Conservation (phyloP, 495 filamentous ascomycete genomes). For the Podospora comata region DNA sequence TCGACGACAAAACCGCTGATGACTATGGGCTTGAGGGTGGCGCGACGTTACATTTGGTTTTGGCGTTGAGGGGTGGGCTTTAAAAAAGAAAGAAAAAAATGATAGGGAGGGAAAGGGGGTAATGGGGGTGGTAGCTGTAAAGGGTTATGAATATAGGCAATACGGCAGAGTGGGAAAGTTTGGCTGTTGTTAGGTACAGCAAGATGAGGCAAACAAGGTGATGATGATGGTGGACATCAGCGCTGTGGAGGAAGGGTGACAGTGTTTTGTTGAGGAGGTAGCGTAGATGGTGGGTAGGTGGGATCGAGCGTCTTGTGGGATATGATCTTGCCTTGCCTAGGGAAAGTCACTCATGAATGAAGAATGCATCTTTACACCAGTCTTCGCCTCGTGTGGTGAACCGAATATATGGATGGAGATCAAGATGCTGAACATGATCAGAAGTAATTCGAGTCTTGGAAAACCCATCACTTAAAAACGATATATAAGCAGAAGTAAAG, state of each 20-base stretch:
- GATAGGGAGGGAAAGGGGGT: not conserved
- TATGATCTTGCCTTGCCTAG: not conserved
- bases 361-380: not conserved
- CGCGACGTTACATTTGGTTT: conserved; percentile 89
- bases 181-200: too few relatives aligned
- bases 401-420: too few relatives aligned
- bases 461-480: not conserved
- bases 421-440: too few relatives aligned
- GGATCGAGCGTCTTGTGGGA: not conserved
- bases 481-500: not conserved
- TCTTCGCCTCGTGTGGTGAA: too few relatives aligned
- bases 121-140: not conserved
- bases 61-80: conserved; percentile 80
- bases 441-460: not conserved
- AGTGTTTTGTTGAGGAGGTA: not conserved
- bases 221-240: too few relatives aligned
- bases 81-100: conserved; percentile 6
- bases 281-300: not conserved
- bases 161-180: too few relatives aligned
- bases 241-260: not conserved
- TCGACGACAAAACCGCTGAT: conserved; percentile 80
- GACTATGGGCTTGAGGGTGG: conserved; percentile 91
- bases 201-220: too few relatives aligned
- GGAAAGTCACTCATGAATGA: not conserved
- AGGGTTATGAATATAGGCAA: too few relatives aligned